Base-by-base conservation (phyloP, 2,329 filamentous ascomycete species). In the Massarina eburnea region DNA sequence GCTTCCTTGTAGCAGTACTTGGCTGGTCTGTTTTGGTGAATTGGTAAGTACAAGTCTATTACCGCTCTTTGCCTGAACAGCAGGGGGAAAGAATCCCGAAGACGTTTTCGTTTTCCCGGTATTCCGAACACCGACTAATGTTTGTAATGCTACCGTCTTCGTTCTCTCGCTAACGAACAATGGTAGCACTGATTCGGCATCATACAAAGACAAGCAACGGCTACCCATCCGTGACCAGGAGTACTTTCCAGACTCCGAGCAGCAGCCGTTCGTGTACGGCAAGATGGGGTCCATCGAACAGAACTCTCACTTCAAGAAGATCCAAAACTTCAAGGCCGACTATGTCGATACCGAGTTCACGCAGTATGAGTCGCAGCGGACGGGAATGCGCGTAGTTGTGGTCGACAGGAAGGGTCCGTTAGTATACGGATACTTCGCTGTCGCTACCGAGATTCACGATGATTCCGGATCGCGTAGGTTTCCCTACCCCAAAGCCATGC, bases 361-460 rank as follows among this genome's bases (percentile, higher is more conserved):
- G 18, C 91, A 96, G 69, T 99, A 99, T 88, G 90, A 95, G 64
- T 99, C 94, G 5, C 84, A 90, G 59, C 81, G 90, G 53, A 99
- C 92, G 52, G 94, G 94, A 41, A 94, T 99, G 89, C 86, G 91
- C 58, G 88, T 96, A 26, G 84, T 96, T 32, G 89, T 96, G 39
- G 90, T 95, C 57, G 88, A 97, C 67, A 86, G 91, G 58, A 84
- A 94, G 67, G 92, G 94, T 0, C 94, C 94, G n/a, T 97, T 96
- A 71, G 62, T 68, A 2, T 87, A 89, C 57, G 94, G 94, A 26
- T 96, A 95, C 73, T 99, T 99, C 71, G 87, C 91, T 26, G 80
- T 99, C 42, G 94, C 94, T 26, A 99, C 94, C 3, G 94, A 99
- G 72, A 97, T 99, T 59, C 87, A 95, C 61, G 94, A 99, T 73